Evolutionary conservation across 306 rosid species (phyloP), one percentile per base, ranked within the genome.

Genomic region (Medicago ruthenica): DNA sequence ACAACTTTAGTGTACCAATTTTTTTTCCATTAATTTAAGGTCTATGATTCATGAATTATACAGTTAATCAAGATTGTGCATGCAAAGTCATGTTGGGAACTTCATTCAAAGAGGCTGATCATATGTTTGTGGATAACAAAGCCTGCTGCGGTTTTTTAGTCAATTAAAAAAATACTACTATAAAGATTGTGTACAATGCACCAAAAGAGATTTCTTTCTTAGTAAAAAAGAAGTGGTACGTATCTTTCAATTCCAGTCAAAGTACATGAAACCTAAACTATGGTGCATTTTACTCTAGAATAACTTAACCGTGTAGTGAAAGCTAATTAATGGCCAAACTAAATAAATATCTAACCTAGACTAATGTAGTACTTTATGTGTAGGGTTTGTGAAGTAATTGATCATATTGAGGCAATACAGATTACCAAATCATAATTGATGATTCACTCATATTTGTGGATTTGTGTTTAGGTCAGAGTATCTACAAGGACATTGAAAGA

Each of bases 171-270:
- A 21, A 22, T 27, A 27, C 31, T 27, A 27, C 31, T 27, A 1
- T 11, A 11, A 47, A 61, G 13, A 22, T 72, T 47, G 36, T 79
- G 37, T 59, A 57, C 40, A 27, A 13, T 21, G 57, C 72, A 80
- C 83, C 86, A 58, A 85, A 86, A 87, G 89, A 8, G 37, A 34
- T 34, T 34, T 34, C 7, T 5, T 34, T 34, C 7, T 34, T 34
- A 34, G 37, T 34, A 34, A 34, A 34, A 34, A 34, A 6, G 37
- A 34, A 6, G 7, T 65, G 34, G 71, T 75, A 27, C 4, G 31
- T 27, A 73, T 51, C 48, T 60, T 63, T 65, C 75, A 64, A 47
- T 64, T 65, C 22, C 42, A 37, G 57, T 62, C 42, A 12, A 61
- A 83, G 39, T 47, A 39, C 67, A 77, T 37, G 61, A 77, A 64